Base-by-base conservation (phyloP, 768 basidiomycete species). In the Boletus tylopilopsis region DNA sequence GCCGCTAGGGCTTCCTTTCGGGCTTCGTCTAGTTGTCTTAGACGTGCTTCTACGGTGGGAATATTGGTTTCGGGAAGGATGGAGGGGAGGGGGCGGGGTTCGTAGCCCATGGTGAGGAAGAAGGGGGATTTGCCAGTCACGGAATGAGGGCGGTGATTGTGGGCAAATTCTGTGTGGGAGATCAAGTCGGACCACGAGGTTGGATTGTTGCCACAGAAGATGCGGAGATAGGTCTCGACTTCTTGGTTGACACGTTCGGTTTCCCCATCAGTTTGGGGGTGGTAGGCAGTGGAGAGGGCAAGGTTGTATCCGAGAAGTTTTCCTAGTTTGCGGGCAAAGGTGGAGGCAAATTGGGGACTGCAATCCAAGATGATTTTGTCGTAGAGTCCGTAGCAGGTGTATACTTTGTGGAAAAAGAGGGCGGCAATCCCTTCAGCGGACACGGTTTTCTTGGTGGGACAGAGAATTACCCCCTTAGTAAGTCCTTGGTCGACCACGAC, bases 391-490 rank as follows among this genome's bases (percentile, higher is more conserved):
- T 41, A 40, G 8, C n/a, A 9, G 6, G 5, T 7, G n/a, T 42
- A 52, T 0, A 42, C 37, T 6, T 33, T 53, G 21, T 22, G 21
- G 4, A 37, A 37, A n/a, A 37, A 37, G 2, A 37, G 36, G 1
- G 12, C 10, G 2, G 50, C 43, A 2, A 63, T 36, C 7, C 57
- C 58, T 18, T 36, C 22, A 4, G 61, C 37, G 11, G 47, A 50
- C 30, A 56, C 5, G 1, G 27, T 3, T 29, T 29, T 29, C 27
- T 29, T 29, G 2, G 6, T 29, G 3, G 27, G 27, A 5, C 27
- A 29, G 5, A 29, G 27, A 8, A 29, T 29, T 10, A 29, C 27
- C 27, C 27, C 27, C 27, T 29, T 29, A 29, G 27, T 29, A 29
- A 29, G 27, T 2, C 19, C 19, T 2, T 36, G 35, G 19, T 36